Percentiles rank a stretch among this genome's conserved stretches.
These are phyloP conservation scores for Zymoseptoria crescenta DNA, from an alignment of 2,329 filamentous ascomycete genomes.

Conservation along the genomic window DNA sequence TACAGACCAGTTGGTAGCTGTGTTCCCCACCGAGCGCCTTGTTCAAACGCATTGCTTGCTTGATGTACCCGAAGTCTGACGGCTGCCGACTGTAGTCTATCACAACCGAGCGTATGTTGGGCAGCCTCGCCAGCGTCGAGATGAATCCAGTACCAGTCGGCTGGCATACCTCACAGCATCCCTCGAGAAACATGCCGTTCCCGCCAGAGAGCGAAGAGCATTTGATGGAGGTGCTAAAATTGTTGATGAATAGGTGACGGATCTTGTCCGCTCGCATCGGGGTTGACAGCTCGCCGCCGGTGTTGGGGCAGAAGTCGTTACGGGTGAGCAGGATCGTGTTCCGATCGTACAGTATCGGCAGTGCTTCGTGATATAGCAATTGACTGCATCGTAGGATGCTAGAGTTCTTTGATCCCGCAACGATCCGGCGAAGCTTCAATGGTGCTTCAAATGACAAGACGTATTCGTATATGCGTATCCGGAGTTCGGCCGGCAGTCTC, in stretches of 20 bases:
- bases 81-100: slow-evolving; percentile 12
- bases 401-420: slow-evolving; percentile 19
- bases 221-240: slow-evolving; percentile 15
- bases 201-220: slow-evolving; percentile 14
- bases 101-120: slow-evolving; percentile 7
- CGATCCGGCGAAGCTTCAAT: slow-evolving; percentile 17
- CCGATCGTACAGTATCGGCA: slow-evolving; percentile 37
- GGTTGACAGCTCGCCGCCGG: slow-evolving; percentile 9
- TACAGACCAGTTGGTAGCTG: slow-evolving; percentile 6
- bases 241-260: slow-evolving; percentile 10
- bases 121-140: slow-evolving; percentile 4
- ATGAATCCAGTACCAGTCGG: slow-evolving; percentile 13
- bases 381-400: slow-evolving; percentile 32
- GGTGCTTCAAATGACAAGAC: slow-evolving; percentile 11
- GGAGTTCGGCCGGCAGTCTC: slow-evolving; percentile 8
- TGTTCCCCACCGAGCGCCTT: slow-evolving; percentile 4
- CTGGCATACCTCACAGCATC: slow-evolving; percentile 14
- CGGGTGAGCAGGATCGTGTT: slow-evolving; percentile 33
- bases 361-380: slow-evolving; percentile 39
- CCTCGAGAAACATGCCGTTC: slow-evolving; percentile 10
- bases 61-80: slow-evolving; percentile 14
- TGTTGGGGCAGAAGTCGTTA: slow-evolving; percentile 15
- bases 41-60: slow-evolving; percentile 8
- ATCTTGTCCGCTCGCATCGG: slow-evolving; percentile 13
- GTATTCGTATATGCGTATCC: slow-evolving; percentile 11